Evolutionary conservation across 768 basidiomycete species (phyloP).

Genomic region (Mrakia gelida): DNA sequence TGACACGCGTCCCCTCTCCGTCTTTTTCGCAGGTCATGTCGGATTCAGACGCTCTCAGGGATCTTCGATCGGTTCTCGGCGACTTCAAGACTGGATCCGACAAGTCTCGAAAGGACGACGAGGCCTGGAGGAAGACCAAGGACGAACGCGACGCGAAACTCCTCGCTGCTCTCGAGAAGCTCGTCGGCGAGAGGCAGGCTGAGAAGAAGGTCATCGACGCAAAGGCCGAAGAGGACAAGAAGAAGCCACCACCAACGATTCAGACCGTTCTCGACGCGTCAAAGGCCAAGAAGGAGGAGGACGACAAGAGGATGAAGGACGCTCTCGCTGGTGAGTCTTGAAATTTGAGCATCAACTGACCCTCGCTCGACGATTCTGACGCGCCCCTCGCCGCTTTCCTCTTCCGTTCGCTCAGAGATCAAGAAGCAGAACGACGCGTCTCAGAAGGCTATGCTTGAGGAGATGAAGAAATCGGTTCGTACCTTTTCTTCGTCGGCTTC

Average conservation of each 20-base stretch:
- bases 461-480: conserved; percentile 25
- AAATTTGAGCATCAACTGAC: no score
- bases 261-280: conserved; percentile 3
- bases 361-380: background rate
- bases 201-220: background rate
- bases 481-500: background rate
- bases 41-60: conserved; percentile 2
- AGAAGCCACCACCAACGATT: conserved; percentile 15
- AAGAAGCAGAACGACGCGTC: conserved; percentile 20
- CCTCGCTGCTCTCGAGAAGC: background rate
- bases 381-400: background rate
- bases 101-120: background rate
- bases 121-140: conserved; percentile 10
- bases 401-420: background rate
- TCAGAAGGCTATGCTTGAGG: conserved; percentile 21
- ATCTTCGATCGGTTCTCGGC: conserved; percentile 8
- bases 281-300: conserved; percentile 16
- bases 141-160: conserved; percentile 5
- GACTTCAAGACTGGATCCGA: background rate
- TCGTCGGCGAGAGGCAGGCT: conserved; percentile 13
- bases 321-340: background rate
- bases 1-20: background rate
- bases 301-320: conserved; percentile 14
- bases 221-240: background rate
- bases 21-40: background rate